Percentiles rank a stretch among this genome's conserved stretches.
phyloP scores from a whole-genome alignment of 352 stramenopile genomes.

The Globisporangium radiosum region DNA sequence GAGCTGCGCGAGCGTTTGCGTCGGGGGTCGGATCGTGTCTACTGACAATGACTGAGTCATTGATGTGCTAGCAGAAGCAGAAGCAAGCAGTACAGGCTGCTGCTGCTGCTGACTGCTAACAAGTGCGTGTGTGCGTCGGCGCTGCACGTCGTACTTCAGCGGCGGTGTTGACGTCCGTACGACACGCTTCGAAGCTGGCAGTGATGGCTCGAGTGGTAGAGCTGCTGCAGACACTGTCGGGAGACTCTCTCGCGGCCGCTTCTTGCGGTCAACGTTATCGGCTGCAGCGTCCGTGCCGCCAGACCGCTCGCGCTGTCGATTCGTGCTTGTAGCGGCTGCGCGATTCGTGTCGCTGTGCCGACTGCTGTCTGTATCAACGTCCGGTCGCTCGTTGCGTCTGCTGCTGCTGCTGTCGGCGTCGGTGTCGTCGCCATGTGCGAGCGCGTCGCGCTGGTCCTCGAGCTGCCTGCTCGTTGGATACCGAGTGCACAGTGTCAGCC shows the following conservation, averaged over 20 bases:
- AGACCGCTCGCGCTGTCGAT: not conserved
- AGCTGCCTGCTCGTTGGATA: slow-evolving; percentile 35
- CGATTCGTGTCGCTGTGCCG: not conserved
- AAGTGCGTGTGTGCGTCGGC: slow-evolving; percentile 24
- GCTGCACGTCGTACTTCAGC: slow-evolving; percentile 35
- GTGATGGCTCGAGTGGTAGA: slow-evolving; percentile 1
- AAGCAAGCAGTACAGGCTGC: slow-evolving; percentile 2
- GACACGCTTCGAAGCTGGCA: slow-evolving; percentile 19
- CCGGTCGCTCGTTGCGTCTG: no score
- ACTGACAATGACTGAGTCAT: not conserved
- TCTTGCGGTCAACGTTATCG: slow-evolving; percentile 17
- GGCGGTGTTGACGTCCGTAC: slow-evolving; percentile 30
- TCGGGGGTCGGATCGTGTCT: not conserved
- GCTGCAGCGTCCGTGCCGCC: not conserved
- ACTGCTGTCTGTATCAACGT: not conserved
- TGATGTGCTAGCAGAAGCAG: not conserved
- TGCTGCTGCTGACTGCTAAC: not conserved
- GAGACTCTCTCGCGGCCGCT: slow-evolving; percentile 5
- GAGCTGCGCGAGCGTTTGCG: slow-evolving; percentile 17
- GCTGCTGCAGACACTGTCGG: slow-evolving; percentile 1
- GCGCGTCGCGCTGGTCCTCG: slow-evolving; percentile 40
- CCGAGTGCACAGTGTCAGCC: not conserved
- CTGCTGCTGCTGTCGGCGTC: no score
- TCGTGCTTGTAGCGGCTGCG: not conserved
- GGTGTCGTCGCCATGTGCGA: slow-evolving; percentile 10